Conservation (phyloP, 208 protist species). For the Eutreptiella sp. region DNA sequence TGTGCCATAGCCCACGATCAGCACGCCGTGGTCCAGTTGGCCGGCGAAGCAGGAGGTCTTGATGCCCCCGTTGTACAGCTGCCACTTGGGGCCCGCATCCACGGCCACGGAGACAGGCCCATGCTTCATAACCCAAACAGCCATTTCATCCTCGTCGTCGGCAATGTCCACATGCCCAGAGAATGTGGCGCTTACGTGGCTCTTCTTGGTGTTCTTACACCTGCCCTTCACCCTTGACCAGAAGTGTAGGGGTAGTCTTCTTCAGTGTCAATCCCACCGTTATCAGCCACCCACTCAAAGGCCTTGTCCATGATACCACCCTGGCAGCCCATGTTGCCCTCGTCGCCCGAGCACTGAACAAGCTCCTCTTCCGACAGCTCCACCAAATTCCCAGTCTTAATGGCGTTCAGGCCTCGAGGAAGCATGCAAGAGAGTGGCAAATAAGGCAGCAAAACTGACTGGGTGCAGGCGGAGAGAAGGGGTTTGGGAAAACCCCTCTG, state of each 20-base stretch:
- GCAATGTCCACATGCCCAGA: slow-evolving; percentile 53
- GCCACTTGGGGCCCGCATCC: too few relatives aligned
- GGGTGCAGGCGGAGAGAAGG: too few relatives aligned
- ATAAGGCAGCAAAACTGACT: too few relatives aligned
- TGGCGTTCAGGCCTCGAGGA: too few relatives aligned
- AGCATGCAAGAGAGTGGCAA: too few relatives aligned
- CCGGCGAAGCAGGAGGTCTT: slow-evolving; percentile 53
- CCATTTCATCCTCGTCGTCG: slow-evolving; percentile 62
- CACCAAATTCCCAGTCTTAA: too few relatives aligned
- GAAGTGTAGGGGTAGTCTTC: slow-evolving; percentile 74
- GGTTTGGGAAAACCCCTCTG: too few relatives aligned
- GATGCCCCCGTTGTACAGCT: slow-evolving; percentile 66
- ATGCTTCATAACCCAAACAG: slow-evolving; percentile 50
- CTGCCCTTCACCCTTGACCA: slow-evolving; percentile 41
- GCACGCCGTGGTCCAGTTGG: slow-evolving; percentile 75
- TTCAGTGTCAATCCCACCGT: slow-evolving; percentile 66
- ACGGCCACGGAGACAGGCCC: slow-evolving; percentile 82
- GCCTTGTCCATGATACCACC: slow-evolving; percentile 81
- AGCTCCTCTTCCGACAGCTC: slow-evolving; percentile 85
- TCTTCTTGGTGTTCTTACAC: slow-evolving; percentile 42
- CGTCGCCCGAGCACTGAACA: slow-evolving; percentile 85
- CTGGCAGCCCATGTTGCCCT: slow-evolving; percentile 65
- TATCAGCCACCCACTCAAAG: slow-evolving; percentile 64
- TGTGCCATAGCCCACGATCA: slow-evolving; percentile 73
- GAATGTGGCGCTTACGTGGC: slow-evolving; percentile 57